These are phyloP conservation scores for Clarkia xantiana DNA, from an alignment of 345 rosid species.

Conservation along the genomic window DNA sequence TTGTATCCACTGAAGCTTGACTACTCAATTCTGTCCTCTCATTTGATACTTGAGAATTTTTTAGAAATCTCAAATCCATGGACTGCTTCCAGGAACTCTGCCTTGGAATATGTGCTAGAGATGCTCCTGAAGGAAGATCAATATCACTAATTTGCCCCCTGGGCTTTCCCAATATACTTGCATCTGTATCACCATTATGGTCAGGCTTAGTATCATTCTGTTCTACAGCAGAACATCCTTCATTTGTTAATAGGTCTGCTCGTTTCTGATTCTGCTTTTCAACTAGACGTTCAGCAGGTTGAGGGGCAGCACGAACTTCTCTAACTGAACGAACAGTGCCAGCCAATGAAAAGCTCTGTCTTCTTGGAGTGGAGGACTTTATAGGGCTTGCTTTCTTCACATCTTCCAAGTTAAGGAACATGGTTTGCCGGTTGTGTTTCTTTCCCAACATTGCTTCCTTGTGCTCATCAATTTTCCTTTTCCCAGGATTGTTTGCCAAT, in stretches of 20 bases:
- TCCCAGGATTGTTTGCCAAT: constrained; percentile 49
- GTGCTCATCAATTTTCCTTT: constrained; percentile 82
- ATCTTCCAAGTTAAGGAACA: constrained; percentile 83
- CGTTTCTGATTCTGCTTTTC: constrained; percentile 47
- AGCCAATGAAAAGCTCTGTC: constrained; percentile 47
- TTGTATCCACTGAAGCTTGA: constrained; percentile 58
- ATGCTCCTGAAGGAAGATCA: constrained; percentile 42
- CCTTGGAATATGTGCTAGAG: constrained; percentile 38
- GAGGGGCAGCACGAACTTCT: constrained; percentile 42
- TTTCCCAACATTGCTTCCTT: constrained; percentile 97
- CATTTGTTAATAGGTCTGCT: constrained; percentile 34
- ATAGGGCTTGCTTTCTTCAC: constrained; percentile 76
- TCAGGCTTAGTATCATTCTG: constrained; percentile 42
- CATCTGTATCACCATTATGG: constrained; percentile 46
- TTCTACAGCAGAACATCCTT: constrained; percentile 35
- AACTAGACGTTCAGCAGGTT: constrained; percentile 35
- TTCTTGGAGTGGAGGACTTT: constrained; percentile 74
- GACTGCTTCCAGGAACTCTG: constrained; percentile 83
- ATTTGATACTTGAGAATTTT: constrained; percentile 34
- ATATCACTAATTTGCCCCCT: constrained; percentile 46
- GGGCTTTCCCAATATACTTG: constrained; percentile 33
- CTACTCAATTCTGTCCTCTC: constrained; percentile 34
- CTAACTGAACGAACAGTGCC: constrained; percentile 52
- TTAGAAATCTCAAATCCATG: constrained; percentile 35
- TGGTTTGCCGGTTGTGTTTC: constrained; percentile 82